These are phyloP conservation scores for Friedmanniomyces simplex DNA, from an alignment of 495 filamentous ascomycete species.

Conservation along the genomic window DNA sequence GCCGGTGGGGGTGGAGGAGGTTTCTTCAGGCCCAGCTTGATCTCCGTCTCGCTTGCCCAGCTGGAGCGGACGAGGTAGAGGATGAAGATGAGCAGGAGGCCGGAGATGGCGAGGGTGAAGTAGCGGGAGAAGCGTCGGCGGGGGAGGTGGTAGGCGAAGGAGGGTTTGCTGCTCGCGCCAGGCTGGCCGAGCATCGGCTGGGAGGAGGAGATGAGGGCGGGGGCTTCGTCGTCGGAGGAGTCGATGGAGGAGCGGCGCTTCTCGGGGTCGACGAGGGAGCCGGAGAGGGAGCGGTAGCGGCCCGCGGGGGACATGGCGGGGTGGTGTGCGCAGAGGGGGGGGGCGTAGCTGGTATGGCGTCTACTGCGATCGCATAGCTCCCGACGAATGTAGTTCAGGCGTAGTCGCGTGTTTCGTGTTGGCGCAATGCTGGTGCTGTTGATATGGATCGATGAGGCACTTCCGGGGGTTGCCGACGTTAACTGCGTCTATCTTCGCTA, in stretches of 20 bases:
- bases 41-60: slow-evolving; percentile 4
- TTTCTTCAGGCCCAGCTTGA: slow-evolving; percentile 16
- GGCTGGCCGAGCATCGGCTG: slow-evolving; percentile 14
- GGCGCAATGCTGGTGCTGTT: too few relatives aligned
- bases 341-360: too few relatives aligned
- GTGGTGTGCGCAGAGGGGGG: too few relatives aligned
- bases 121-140: slow-evolving; percentile 20
- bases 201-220: slow-evolving; percentile 8
- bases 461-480: too few relatives aligned
- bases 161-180: neutral
- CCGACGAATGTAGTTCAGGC: too few relatives aligned
- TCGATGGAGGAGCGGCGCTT: slow-evolving; percentile 1
- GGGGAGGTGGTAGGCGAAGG: slow-evolving; percentile 18
- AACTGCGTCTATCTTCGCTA: too few relatives aligned
- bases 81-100: slow-evolving; percentile 7
- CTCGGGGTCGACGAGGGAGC: slow-evolving; percentile 14
- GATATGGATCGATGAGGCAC: too few relatives aligned
- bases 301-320: neutral
- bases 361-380: too few relatives aligned
- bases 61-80: slow-evolving; percentile 10
- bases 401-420: too few relatives aligned
- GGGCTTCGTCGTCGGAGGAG: slow-evolving; percentile 11
- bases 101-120: slow-evolving; percentile 16
- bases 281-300: slow-evolving; percentile 21
- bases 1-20: slow-evolving; percentile 37